Evolutionary conservation across 139 green algal genomes (phyloP).

Genomic region (Volvox africanus): DNA sequence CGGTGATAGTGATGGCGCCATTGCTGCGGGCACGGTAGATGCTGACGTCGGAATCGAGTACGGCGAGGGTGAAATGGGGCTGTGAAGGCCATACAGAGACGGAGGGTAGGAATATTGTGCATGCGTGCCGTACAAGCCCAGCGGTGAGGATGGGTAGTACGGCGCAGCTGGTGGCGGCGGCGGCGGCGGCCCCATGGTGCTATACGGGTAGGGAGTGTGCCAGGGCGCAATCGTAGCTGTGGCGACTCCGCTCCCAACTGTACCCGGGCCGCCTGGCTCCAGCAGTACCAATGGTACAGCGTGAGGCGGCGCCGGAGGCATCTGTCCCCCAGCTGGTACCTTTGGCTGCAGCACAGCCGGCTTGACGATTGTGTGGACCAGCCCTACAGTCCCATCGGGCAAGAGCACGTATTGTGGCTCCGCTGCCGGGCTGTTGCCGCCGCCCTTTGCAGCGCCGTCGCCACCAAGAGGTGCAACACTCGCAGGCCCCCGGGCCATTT

Average conservation of each 20-base stretch:
- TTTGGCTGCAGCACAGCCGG: constrained; percentile 27
- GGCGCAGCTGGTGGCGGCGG: not conserved
- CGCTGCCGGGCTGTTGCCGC: not conserved
- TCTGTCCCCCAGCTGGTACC: not conserved
- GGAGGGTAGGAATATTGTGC: not conserved
- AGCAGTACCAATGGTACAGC: not conserved
- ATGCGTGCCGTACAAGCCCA: not conserved
- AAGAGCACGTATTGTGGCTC: constrained; percentile 30
- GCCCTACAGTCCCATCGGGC: constrained; percentile 32
- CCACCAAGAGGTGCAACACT: not conserved
- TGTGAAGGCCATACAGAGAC: not conserved
- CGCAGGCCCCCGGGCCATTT: not conserved
- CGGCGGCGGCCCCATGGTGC: not conserved
- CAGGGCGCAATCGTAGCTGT: not conserved
- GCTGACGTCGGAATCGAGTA: not conserved
- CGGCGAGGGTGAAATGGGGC: not conserved
- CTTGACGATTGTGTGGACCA: constrained; percentile 32
- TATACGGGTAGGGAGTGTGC: not conserved
- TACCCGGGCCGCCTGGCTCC: not conserved
- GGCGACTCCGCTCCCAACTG: not conserved
- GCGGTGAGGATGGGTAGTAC: not conserved
- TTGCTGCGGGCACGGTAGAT: not conserved
- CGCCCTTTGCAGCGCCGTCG: not conserved
- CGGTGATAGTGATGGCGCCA: not conserved
- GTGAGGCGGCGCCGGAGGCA: not conserved